Conservation (phyloP, 345 rosid species). For the Citrus sinensis region DNA sequence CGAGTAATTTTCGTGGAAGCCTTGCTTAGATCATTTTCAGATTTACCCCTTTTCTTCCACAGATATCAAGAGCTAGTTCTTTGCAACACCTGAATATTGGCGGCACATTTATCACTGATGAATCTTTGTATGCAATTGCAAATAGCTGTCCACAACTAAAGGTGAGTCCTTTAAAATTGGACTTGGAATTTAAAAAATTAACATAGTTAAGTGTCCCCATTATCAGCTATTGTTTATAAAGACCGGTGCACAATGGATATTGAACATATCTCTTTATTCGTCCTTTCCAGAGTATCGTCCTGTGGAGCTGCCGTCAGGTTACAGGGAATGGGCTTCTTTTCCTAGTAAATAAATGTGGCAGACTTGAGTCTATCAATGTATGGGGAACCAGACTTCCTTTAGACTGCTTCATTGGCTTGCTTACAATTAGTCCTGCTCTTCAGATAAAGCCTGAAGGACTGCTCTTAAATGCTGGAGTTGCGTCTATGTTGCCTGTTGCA, state of each 20-base stretch:
- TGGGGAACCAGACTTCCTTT: conserved; percentile 88
- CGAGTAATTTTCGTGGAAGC: background rate
- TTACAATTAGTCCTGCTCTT: conserved; percentile 62
- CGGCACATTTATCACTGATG: conserved; percentile 88
- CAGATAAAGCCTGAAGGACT: conserved; percentile 51
- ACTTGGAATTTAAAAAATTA: background rate
- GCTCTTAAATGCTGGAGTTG: conserved; percentile 33
- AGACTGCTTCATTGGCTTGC: conserved; percentile 60
- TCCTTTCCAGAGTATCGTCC: conserved; percentile 50
- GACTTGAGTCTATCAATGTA: conserved; percentile 69
- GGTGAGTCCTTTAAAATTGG: conserved; percentile 31
- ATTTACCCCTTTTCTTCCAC: conserved; percentile 3
- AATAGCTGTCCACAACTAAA: conserved; percentile 68
- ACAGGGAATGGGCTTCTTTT: conserved; percentile 60
- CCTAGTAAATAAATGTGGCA: conserved; percentile 65
- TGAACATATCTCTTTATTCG: background rate
- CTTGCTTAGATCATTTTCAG: background rate
- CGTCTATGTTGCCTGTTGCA: conserved; percentile 43
- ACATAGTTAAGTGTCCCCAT: background rate
- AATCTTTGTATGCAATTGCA: conserved; percentile 73
- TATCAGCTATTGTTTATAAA: background rate
- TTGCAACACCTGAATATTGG: conserved; percentile 80
- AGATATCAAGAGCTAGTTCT: conserved; percentile 71
- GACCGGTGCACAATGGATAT: background rate
- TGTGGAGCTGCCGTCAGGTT: conserved; percentile 96